Conservation (phyloP, 1,284 basidiomycete species). For the Wolfiporia cocos region DNA sequence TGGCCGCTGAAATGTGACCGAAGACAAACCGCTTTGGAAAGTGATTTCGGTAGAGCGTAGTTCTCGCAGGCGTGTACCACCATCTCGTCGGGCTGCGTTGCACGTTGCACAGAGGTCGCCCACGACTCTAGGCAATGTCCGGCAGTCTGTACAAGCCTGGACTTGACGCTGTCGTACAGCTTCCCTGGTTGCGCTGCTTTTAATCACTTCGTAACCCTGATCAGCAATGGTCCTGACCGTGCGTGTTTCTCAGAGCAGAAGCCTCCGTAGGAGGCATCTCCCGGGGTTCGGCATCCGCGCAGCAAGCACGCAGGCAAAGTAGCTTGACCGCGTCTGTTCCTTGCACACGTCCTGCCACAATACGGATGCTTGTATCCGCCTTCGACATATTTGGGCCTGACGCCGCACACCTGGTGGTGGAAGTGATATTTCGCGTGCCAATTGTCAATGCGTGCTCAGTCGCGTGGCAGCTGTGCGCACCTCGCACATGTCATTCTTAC, state of each 20-base stretch:
- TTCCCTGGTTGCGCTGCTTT: constrained; percentile 33
- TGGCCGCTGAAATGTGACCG: constrained; percentile 9
- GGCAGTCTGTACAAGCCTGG: constrained; percentile 42
- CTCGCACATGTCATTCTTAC: constrained; percentile 35
- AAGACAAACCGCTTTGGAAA: constrained; percentile 33
- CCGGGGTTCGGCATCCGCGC: constrained; percentile 41
- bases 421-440: not conserved
- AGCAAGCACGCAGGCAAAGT: constrained; percentile 40
- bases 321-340: constrained; percentile 28
- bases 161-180: constrained; percentile 41
- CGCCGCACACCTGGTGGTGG: constrained; percentile 43
- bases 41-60: constrained; percentile 29
- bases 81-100: constrained; percentile 30
- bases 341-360: constrained; percentile 55
- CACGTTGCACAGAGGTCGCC: constrained; percentile 38
- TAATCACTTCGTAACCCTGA: not conserved
- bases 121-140: constrained; percentile 18
- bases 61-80: constrained; percentile 33
- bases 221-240: constrained; percentile 29
- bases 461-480: constrained; percentile 19
- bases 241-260: constrained; percentile 55
- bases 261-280: constrained; percentile 38
- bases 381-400: constrained; percentile 52
- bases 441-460: not conserved
- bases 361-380: constrained; percentile 51